Evolutionary conservation across 306 rosid species (phyloP).

Genomic region (Citrullus mucosospermus): DNA sequence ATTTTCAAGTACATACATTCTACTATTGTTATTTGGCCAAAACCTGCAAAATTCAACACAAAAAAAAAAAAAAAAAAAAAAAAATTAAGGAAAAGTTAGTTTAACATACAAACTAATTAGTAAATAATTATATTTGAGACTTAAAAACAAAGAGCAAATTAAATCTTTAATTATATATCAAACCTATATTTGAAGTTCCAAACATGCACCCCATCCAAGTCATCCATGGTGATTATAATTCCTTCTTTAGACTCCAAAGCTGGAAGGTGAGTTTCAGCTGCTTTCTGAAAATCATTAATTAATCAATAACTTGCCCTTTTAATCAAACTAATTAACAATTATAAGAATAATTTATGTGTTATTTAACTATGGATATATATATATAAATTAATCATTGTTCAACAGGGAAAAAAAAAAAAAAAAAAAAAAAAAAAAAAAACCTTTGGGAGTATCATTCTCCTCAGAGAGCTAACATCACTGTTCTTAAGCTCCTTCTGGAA

Average conservation of each 20-base stretch:
- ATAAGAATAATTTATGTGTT: background rate
- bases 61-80: no score
- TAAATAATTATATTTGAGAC: no score
- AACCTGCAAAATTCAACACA: conserved; percentile 30
- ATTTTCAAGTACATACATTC: conserved; percentile 96
- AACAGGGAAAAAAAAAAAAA: no score
- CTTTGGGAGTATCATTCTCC: conserved; percentile 93
- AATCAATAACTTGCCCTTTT: background rate
- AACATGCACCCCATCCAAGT: conserved; percentile 71
- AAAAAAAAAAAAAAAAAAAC: conserved; percentile 10
- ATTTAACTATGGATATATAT: background rate
- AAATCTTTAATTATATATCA: background rate
- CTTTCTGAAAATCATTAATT: conserved; percentile 35
- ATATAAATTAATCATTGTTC: no score
- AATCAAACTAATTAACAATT: background rate
- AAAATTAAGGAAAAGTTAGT: no score
- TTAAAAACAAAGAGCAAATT: background rate
- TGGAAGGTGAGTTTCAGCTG: conserved; percentile 84
- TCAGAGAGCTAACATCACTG: conserved; percentile 87
- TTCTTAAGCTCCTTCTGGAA: conserved; percentile 84
- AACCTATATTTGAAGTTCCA: conserved; percentile 96
- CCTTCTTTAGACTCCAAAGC: conserved; percentile 83
- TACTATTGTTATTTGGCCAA: conserved; percentile 94
- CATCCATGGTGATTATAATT: conserved; percentile 61
- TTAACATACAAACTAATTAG: no score